phyloP scores from a whole-genome alignment of 495 filamentous ascomycete genomes.

The Jackrogersella minutella region DNA sequence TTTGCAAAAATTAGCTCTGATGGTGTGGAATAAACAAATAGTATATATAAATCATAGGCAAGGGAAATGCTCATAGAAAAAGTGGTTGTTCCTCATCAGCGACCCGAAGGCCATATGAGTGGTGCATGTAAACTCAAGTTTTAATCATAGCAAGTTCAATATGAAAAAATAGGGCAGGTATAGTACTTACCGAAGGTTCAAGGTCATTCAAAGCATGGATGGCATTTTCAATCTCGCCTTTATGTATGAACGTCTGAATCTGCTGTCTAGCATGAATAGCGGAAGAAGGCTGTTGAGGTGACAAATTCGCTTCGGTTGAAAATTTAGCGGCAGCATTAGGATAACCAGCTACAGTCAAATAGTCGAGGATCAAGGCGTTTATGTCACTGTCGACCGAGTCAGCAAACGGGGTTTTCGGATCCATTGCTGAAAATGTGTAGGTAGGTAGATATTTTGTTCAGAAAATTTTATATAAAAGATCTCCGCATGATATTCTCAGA shows the following conservation, averaged over 20 bases:
- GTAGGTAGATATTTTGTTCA: constrained; percentile 54
- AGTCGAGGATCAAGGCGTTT: constrained; percentile 95
- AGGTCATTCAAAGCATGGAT: constrained; percentile 88
- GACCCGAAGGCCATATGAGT: constrained; percentile 89
- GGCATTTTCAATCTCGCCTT: constrained; percentile 82
- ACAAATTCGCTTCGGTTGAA: constrained; percentile 89
- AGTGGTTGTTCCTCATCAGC: constrained; percentile 92
- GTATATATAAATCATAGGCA: background rate
- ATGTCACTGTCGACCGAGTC: constrained; percentile 73
- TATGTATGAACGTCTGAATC: constrained; percentile 81
- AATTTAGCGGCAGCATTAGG: constrained; percentile 93
- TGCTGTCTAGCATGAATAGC: constrained; percentile 79
- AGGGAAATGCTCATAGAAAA: constrained; percentile 81
- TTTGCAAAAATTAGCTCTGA: constrained; percentile 43
- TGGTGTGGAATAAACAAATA: constrained; percentile 6
- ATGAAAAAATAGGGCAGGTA: constrained; percentile 11
- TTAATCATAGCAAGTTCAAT: constrained; percentile 82
- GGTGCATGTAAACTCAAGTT: constrained; percentile 94
- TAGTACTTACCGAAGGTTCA: constrained; percentile 80
- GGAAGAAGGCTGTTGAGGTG: constrained; percentile 71
- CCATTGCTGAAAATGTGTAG: constrained; percentile 19
- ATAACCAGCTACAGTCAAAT: constrained; percentile 94
- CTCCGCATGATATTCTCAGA: constrained; percentile 93
- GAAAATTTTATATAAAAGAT: constrained; percentile 73
- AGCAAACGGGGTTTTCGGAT: constrained; percentile 48